Evolutionary conservation across 208 protist genomes (phyloP), one percentile per base, ranked within the genome.

Genomic region (Leishmania gerbilli): DNA sequence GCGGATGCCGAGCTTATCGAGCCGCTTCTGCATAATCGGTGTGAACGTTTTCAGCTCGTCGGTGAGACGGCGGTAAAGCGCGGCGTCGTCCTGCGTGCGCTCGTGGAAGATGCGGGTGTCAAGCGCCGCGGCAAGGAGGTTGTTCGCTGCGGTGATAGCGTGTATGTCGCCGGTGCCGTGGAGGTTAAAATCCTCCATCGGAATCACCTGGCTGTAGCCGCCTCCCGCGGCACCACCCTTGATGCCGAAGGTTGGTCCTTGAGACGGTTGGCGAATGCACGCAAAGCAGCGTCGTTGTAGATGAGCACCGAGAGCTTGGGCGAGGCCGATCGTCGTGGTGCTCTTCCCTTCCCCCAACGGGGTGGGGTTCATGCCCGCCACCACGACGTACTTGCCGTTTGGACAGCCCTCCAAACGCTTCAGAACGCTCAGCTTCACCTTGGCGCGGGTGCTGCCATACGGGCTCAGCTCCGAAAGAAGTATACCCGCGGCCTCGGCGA

Each of bases 121-220:
- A 67, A 99, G 98, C 45, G 98, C 98, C 13, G 99, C 99, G 7
- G 99, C 99, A 37, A 98, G 90, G 58, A 99, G 87, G 78, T 99
- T 99, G 89, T 99, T 99, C 9, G 99, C 99, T 3, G 98, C 99
- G 17, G 97, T 98, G 84, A 99, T 99, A 55, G 99, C 99, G 88
- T 99, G 99, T 79, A 99, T 99, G 88, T 99, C 99, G 24, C 98
- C 98, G 6, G 98, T 99, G 62, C 99, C 92, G 87, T 99, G 99
- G 27, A 99, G 89, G 90, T 99, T 99, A 87, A 99, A 99, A 76
- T 99, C 99, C 81, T 99, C 97, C 97, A 99, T 99, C 15, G 98
- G 97, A 74, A 98, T 96, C n/a, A 97, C 93, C 88, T 99, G 99
- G 68, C 98, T 97, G 85, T 99, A 99, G 21, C 99, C 99, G 56